phyloP scores from a whole-genome alignment of 331 rosid genomes.

The Malus hybrid region DNA sequence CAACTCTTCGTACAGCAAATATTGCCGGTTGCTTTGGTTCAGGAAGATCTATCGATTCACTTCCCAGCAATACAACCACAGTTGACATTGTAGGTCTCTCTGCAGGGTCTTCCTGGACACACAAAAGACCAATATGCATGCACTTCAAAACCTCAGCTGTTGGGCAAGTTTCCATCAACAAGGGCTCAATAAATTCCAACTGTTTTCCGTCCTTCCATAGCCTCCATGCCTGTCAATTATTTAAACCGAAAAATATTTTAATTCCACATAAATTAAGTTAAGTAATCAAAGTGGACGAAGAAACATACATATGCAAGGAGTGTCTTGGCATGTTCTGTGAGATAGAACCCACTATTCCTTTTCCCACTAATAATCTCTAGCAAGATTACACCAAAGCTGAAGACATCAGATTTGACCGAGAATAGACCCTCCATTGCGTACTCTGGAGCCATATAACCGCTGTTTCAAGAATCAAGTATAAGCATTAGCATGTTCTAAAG shows the following conservation, averaged over 20 bases:
- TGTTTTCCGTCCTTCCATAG: slow-evolving; percentile 38
- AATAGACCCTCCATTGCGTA: slow-evolving; percentile 24
- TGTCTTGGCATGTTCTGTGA: background rate
- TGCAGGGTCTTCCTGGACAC: background rate
- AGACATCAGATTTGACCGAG: slow-evolving; percentile 23
- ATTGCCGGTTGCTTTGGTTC: slow-evolving; percentile 35
- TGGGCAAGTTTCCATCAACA: slow-evolving; percentile 11
- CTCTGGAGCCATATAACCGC: background rate
- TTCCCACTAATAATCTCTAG: slow-evolving; percentile 30
- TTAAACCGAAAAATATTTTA: background rate
- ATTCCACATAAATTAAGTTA: background rate
- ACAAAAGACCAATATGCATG: slow-evolving; percentile 40
- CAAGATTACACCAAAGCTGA: slow-evolving; percentile 27
- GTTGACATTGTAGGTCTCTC: slow-evolving; percentile 41
- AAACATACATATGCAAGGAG: slow-evolving; percentile 19
- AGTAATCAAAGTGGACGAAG: background rate
- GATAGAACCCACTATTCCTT: slow-evolving; percentile 10
- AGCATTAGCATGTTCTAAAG: no score
- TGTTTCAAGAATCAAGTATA: background rate
- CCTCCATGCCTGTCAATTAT: slow-evolving; percentile 36
- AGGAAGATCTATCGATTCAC: slow-evolving; percentile 26
- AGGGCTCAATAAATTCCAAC: slow-evolving; percentile 30
- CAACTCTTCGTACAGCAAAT: slow-evolving; percentile 13
- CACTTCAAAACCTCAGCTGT: slow-evolving; percentile 21
- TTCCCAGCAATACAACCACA: slow-evolving; percentile 30